A percentile compares a stretch with the other conserved stretches of the same genome.
These are phyloP conservation scores for Blyttiomyces sp. DNA, from an alignment of 371 early-diverging fungal species.

Conservation along the genomic window DNA sequence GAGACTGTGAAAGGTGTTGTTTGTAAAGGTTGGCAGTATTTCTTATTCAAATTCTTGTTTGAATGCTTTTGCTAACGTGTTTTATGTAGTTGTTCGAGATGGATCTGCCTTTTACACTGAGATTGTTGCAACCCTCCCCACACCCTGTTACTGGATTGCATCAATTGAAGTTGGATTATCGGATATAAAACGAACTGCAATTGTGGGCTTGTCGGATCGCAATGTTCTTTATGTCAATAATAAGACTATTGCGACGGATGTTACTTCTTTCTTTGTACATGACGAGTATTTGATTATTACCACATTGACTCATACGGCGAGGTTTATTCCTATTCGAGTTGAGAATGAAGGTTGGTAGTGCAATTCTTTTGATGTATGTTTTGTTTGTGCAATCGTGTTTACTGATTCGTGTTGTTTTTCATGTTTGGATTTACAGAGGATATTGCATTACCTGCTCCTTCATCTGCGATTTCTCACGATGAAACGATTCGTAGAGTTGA, in stretches of 20 bases:
- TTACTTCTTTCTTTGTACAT: slow-evolving; percentile 85
- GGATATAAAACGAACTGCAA: too few relatives aligned
- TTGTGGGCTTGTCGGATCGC: slow-evolving; percentile 74
- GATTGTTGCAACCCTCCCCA: slow-evolving; percentile 42
- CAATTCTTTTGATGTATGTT: not conserved
- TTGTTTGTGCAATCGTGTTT: not conserved
- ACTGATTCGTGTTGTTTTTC: too few relatives aligned
- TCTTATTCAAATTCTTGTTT: slow-evolving; percentile 29
- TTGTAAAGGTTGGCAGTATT: slow-evolving; percentile 38
- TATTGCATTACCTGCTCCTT: not conserved
- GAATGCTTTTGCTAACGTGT: not conserved
- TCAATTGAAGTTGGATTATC: slow-evolving; percentile 49
- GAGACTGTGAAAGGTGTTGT: slow-evolving; percentile 42
- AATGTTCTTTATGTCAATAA: slow-evolving; percentile 78
- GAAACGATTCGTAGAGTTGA: slow-evolving; percentile 83
- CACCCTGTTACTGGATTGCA: slow-evolving; percentile 67
- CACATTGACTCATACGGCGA: slow-evolving; percentile 77
- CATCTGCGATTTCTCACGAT: slow-evolving; percentile 47
- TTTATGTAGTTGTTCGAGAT: not conserved
- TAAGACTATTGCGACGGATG: slow-evolving; percentile 64
- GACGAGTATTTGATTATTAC: slow-evolving; percentile 78
- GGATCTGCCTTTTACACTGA: not conserved
- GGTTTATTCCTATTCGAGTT: slow-evolving; percentile 61
- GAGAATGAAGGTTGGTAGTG: slow-evolving; percentile 1
- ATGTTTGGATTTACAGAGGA: not conserved